phyloP scores from a whole-genome alignment of 257 asterid species.

The Marsdenia floribunda region DNA sequence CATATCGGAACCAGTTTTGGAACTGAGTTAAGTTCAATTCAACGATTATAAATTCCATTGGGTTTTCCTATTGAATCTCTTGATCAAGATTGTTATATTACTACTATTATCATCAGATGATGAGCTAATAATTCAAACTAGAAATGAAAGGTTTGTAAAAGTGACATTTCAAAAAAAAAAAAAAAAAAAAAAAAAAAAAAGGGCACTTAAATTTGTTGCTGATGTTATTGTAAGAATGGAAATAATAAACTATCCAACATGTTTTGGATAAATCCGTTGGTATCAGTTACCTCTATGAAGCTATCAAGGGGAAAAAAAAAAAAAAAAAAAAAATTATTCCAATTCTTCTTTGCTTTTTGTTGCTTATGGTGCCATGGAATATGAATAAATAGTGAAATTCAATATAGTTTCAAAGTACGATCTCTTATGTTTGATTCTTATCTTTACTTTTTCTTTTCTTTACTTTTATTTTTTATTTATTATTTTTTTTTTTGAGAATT shows the following conservation, averaged over 20 bases:
- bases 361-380: background rate
- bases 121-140: background rate
- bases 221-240: conserved; percentile 18
- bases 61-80: background rate
- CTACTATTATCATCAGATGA: background rate
- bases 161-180: no score
- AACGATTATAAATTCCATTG: background rate
- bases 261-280: background rate
- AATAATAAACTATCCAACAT: conserved; percentile 2
- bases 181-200: no score
- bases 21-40: background rate
- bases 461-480: no score
- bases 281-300: background rate
- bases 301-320: background rate
- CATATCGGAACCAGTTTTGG: background rate
- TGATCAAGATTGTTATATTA: conserved; percentile 6
- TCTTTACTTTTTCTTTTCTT: no score
- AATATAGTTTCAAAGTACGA: no score
- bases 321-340: background rate
- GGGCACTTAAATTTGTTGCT: background rate
- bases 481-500: no score
- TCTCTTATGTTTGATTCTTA: no score
- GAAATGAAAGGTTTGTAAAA: background rate
- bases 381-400: no score
- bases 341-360: background rate